Base-by-base conservation (phyloP, 23 red algal genomes). In the Agarophyton chilense region DNA sequence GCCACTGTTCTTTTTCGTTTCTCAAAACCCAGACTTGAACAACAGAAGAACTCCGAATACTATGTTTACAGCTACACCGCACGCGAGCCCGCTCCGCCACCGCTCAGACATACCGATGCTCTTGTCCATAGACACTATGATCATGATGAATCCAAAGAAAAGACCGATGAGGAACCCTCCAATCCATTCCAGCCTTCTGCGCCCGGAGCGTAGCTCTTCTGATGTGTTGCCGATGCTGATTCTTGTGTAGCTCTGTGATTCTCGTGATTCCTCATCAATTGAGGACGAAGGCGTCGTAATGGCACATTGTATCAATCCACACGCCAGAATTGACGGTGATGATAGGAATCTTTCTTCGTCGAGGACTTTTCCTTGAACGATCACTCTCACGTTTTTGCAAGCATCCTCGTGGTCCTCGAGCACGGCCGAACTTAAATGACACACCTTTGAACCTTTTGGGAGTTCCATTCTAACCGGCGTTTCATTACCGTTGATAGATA, bases 121-220 rank as follows among this genome's bases (percentile, higher is more conserved):
- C 24, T 71, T 77, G 60, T 89, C 85, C 70, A 89, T 77, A 2
- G 67, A 42, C 4, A 89, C 53, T 22, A 89, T 77, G 38, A 89
- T 14, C 85, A 89, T 89, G 44, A 89, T 78, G 45, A 89, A 67
- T 19, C 85, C 85, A 16, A 89, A 79, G 6, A 89, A 41, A 57
- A 71, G 63, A 10, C 85, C 85, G 21, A 78, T 26, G 13, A 78
- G 22, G 36, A 89, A 89, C 40, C 85, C 85, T 14, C 67, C 32
- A 34, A 63, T 74, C 41, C 72, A 89, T 24, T 89, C 85, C 40
- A 47, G 21, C n/a, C 68, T 24, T 10, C 68, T 18, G 24, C 68
- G 68, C 41, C 40, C 21, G 0, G 38, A 46, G 17, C 21, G 39
- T 12, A 25, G 12, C 29, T 74, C 41, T 7, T 49, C n/a, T 47